Evolutionary conservation across 306 rosid species (phyloP), one percentile per base, ranked within the genome.

Genomic region (Urtica urens): DNA sequence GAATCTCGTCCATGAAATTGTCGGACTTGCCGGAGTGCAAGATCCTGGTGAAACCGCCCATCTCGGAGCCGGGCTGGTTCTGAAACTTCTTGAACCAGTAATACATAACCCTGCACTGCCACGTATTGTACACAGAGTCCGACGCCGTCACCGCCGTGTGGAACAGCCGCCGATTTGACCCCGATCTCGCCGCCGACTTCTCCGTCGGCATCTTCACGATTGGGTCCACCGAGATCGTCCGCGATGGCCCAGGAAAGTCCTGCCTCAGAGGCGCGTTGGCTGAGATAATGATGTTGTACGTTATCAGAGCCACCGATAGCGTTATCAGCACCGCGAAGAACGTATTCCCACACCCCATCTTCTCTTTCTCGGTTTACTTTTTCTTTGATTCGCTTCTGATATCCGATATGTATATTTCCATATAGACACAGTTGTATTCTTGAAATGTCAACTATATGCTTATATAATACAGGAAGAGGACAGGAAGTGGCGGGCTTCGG

Each of bases 131-230:
- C 1, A 79, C 93, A 0, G 94, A 82, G 38, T 86, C 88, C 3
- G 99, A 86, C 22, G 99, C 93, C 3, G 99, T 92, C 20, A 92
- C 96, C 0, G 99, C 99, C 28, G 96, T 92, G 69, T 92, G 99
- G 58, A 92, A 92, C 16, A 79, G 61, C 58, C 80, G 57, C 83
- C 68, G 76, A n/a, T n/a, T n/a, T n/a, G n/a, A n/a, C n/a, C n/a
- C n/a, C 17, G 83, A 55, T 25, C 41, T 16, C 16, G 65, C 43
- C 28, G 40, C 50, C 12, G 82, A 65, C 58, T 60, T 58, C 21
- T 51, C 74, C 1, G 70, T 17, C 6, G 99, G 99, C 99, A 92
- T 92, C 94, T 82, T 67, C 62, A 85, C 85, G 3, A 92, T 5
- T 19, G 99, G 96, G 74, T 92, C 96, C 7, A 81, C 49, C 0